Base-by-base conservation (phyloP, 805 yeast genomes). In the Kluyveromyces nonfermentans region DNA sequence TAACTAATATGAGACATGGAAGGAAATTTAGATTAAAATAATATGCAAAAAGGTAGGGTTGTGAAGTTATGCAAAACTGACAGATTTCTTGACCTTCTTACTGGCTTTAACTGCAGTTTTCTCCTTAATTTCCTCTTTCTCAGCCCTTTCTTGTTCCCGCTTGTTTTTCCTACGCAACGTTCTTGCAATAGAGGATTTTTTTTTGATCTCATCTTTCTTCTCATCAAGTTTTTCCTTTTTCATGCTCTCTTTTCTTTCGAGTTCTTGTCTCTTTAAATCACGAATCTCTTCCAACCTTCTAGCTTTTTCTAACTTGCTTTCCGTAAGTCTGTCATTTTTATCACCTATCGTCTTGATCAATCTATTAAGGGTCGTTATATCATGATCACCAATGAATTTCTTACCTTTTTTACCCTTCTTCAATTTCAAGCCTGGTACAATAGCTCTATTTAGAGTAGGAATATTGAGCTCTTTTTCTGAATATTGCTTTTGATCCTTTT, bases 241-340 rank as follows among this genome's bases (percentile, higher is more conserved):
- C 30, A 68, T 78, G 43, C 74, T 74, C 54, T 90, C 96, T 59
- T 82, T 83, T 60, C 82, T 71, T 60, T 90, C 97, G 50, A 90
- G 77, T 62, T 93, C 97, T 64, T 81, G 73, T 56, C 86, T 78
- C 68, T 84, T 86, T 51, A 87, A 69, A 36, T 87, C 96, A 57
- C 98, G 75, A 46, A 90, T 77, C 53, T 85, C 95, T 63, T 90
- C 97, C 39, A 93, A 71, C 63, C 95, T 80, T 58, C 85, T 78
- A 0, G 95, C 81, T 59, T 85, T 86, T 59, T 90, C 98, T 45
- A 93, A 70, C 64, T 88, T 93, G 52, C 95, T 83, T 57, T 89
- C 96, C 54, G 82, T 80, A 7, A 78, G 75, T 35, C 76, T 73
- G 49, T 90, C 97, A 50, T 80, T 73, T 48, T 81, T 77, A 58